Percentiles rank a stretch among this genome's conserved stretches.
phyloP scores from a whole-genome alignment of 2,329 filamentous ascomycete species.

The Neocatenulostroma microsporum region DNA sequence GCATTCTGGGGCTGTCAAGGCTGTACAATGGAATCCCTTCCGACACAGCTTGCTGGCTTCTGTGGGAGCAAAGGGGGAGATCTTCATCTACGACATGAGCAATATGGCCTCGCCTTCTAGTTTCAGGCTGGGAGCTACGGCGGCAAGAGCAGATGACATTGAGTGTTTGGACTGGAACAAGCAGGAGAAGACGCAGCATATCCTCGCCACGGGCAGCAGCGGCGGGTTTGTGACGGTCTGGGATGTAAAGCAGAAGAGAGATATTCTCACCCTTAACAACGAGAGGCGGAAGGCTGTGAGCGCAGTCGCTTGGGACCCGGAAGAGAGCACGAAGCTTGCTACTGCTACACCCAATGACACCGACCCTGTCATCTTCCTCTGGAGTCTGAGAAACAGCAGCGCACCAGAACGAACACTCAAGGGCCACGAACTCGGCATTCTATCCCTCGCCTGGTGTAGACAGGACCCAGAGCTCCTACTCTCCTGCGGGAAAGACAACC shows the following conservation, averaged over 20 bases:
- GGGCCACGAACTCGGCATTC: constrained; percentile 88
- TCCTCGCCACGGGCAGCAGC: constrained; percentile 85
- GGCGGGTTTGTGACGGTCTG: constrained; percentile 96
- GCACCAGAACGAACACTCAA: constrained; percentile 80
- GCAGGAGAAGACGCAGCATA: constrained; percentile 74
- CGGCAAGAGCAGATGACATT: constrained; percentile 86
- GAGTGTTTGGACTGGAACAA: constrained; percentile 98
- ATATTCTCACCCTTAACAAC: constrained; percentile 88
- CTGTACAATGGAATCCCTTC: constrained; percentile 92
- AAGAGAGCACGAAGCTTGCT: constrained; percentile 82
- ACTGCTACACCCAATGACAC: constrained; percentile 87
- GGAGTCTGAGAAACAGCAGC: constrained; percentile 94
- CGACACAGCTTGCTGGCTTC: constrained; percentile 87
- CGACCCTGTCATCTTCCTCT: constrained; percentile 79
- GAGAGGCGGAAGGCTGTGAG: constrained; percentile 84
- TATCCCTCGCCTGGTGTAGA: constrained; percentile 90
- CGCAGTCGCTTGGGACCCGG: constrained; percentile 94
- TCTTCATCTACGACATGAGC: constrained; percentile 92
- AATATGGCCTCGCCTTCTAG: constrained; percentile 65
- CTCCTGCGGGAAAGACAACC: constrained; percentile 94
- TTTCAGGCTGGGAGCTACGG: constrained; percentile 79
- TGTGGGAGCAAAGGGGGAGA: constrained; percentile 87
- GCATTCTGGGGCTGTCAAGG: constrained; percentile 86
- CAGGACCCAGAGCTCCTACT: constrained; percentile 84
- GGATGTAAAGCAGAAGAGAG: constrained; percentile 97